Conservation (phyloP, 768 basidiomycete species). For the Boletus fagicola region DNA sequence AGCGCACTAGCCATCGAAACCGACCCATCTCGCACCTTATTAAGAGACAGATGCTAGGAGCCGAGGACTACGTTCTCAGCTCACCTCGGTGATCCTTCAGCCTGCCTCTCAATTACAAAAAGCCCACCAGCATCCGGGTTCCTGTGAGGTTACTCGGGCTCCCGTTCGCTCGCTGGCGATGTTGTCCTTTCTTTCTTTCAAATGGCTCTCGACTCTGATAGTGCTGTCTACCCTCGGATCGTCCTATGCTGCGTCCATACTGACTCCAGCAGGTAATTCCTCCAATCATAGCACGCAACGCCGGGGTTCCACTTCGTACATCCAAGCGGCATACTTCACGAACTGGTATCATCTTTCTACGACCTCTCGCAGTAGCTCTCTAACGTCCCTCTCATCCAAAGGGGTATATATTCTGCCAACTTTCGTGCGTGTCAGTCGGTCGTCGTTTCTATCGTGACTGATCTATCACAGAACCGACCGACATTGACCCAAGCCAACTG, state of each 20-base stretch:
- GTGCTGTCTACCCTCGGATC: constrained; percentile 9
- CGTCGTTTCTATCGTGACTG: not conserved
- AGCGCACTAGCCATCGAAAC: constrained; percentile 8
- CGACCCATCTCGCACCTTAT: constrained; percentile 16
- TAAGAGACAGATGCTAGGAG: constrained; percentile 7
- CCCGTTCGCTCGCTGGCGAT: constrained; percentile 3
- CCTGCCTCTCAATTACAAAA: constrained; percentile 16
- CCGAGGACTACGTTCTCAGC: constrained; percentile 14
- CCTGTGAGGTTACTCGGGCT: not conserved
- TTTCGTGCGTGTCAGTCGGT: constrained; percentile 46
- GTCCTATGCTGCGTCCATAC: constrained; percentile 13
- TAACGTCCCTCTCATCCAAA: constrained; percentile 11
- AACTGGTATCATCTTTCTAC: constrained; percentile 29
- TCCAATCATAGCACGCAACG: constrained; percentile 9
- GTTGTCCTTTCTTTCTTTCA: not conserved
- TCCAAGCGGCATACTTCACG: constrained; percentile 38
- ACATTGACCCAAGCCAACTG: constrained; percentile 55
- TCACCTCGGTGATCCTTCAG: constrained; percentile 7
- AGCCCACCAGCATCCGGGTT: not conserved
- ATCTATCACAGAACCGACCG: constrained; percentile 52
- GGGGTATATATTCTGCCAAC: constrained; percentile 63
- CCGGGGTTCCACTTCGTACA: constrained; percentile 21
- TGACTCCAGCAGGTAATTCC: not conserved
- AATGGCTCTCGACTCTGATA: constrained; percentile 6
- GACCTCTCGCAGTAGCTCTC: not conserved